phyloP scores from a whole-genome alignment of 371 early-diverging fungal genomes.

The Thermomucor indicae-seudaticae region DNA sequence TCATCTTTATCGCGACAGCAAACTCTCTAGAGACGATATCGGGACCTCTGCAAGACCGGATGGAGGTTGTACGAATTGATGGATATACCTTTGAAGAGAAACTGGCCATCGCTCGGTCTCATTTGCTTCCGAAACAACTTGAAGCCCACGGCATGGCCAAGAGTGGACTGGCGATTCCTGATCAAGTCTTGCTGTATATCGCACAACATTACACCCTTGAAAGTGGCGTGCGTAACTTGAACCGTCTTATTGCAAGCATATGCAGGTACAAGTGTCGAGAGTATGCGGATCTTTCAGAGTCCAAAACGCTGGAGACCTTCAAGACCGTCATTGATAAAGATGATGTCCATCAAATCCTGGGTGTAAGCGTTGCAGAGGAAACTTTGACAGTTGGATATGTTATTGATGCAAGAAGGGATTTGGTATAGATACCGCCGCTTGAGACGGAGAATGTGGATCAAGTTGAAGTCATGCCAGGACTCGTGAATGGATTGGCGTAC shows the following conservation, averaged over 20 bases:
- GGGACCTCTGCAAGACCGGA: slow-evolving; percentile 77
- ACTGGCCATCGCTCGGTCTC: slow-evolving; percentile 41
- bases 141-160: slow-evolving; percentile 58
- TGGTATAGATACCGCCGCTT: slow-evolving; percentile 44
- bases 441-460: slow-evolving; percentile 64
- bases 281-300: slow-evolving; percentile 43
- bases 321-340: slow-evolving; percentile 8
- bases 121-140: slow-evolving; percentile 69
- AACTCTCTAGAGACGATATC: slow-evolving; percentile 78
- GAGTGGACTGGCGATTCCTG: slow-evolving; percentile 34
- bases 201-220: slow-evolving; percentile 74
- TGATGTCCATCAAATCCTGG: slow-evolving; percentile 27
- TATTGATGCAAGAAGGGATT: slow-evolving; percentile 7
- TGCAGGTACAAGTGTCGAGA: slow-evolving; percentile 72
- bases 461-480: slow-evolving; percentile 56
- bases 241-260: slow-evolving; percentile 67
- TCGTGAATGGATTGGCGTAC: slow-evolving; percentile 83
- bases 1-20: slow-evolving; percentile 85
- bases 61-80: slow-evolving; percentile 80
- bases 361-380: slow-evolving; percentile 19
- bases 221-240: slow-evolving; percentile 77
- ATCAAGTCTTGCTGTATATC: slow-evolving; percentile 55
- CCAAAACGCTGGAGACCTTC: neutral
- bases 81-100: slow-evolving; percentile 88
- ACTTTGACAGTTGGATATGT: neutral